Conservation (phyloP, 2,329 filamentous ascomycete species). For the Hortaea sp. region DNA sequence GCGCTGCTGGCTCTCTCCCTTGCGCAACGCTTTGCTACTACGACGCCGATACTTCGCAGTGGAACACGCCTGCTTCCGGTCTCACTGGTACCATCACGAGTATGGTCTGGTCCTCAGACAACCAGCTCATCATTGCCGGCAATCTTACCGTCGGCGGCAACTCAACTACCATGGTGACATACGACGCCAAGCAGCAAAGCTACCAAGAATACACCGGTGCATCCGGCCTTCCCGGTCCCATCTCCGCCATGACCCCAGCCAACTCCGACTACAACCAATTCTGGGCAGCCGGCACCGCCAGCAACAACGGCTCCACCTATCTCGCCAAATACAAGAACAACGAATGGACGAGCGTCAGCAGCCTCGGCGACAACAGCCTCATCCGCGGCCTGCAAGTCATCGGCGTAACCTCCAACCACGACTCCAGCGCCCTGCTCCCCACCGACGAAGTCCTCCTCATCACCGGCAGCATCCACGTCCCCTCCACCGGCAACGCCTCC, state of each 20-base stretch:
- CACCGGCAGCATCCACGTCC: constrained; percentile 70
- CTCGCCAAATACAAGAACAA: constrained; percentile 68
- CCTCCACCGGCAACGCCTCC: constrained; percentile 68
- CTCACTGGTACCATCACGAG: constrained; percentile 60
- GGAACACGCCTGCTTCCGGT: constrained; percentile 67
- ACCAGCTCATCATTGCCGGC: constrained; percentile 66
- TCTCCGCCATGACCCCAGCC: constrained; percentile 67
- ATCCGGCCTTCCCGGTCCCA: constrained; percentile 63
- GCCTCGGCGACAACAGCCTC: constrained; percentile 55
- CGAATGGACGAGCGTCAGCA: constrained; percentile 56
- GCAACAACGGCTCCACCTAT: constrained; percentile 58
- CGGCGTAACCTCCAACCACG: constrained; percentile 58
- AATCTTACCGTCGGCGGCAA: constrained; percentile 60
- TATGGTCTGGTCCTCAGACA: constrained; percentile 67
- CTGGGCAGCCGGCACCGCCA: constrained; percentile 63
- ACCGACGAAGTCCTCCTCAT: constrained; percentile 65
- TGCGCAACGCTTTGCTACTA: constrained; percentile 79
- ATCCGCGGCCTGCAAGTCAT: constrained; percentile 79
- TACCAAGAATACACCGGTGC: constrained; percentile 59
- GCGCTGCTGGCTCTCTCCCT: constrained; percentile 68
- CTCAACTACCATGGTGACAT: constrained; percentile 58
- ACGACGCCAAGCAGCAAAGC: constrained; percentile 54
- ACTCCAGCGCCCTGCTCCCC: constrained; percentile 52
- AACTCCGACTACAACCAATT: constrained; percentile 60
- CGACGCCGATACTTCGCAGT: constrained; percentile 59